Percentiles rank a stretch among this genome's conserved stretches.
phyloP scores from a whole-genome alignment of 2,329 filamentous ascomycete species.

The Cladobotryum mycophilum region DNA sequence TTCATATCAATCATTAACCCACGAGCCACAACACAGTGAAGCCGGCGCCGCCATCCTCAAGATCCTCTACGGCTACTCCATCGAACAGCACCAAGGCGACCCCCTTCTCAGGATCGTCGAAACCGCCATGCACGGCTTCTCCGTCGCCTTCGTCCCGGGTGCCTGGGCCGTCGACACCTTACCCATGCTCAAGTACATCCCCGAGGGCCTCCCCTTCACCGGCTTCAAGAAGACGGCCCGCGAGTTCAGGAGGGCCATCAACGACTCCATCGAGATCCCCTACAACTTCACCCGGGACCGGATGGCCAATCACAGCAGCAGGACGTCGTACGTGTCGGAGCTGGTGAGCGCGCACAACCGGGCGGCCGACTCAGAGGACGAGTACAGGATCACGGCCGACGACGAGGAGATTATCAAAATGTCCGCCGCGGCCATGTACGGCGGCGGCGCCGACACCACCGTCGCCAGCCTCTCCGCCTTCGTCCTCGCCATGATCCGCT shows the following conservation, averaged over 20 bases:
- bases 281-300: too few relatives aligned
- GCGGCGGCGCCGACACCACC: constrained; percentile 8
- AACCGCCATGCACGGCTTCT: constrained; percentile 23
- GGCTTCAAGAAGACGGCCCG: constrained; percentile 24
- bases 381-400: background rate
- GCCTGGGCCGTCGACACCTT: constrained; percentile 28
- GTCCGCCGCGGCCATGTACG: constrained; percentile 1
- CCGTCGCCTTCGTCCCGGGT: constrained; percentile 21
- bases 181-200: constrained; percentile 24
- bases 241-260: too few relatives aligned
- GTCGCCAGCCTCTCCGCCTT: constrained; percentile 11
- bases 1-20: too few relatives aligned
- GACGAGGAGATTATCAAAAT: background rate
- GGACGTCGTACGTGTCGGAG: too few relatives aligned
- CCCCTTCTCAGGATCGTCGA: constrained; percentile 25
- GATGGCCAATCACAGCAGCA: too few relatives aligned
- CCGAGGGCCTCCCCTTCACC: constrained; percentile 23
- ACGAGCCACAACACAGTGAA: constrained; percentile 16
- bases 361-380: background rate
- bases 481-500: constrained; percentile 19
- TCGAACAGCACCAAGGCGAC: constrained; percentile 23
- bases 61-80: constrained; percentile 27
- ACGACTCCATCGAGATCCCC: too few relatives aligned
- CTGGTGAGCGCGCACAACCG: too few relatives aligned
- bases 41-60: constrained; percentile 22